Base-by-base conservation (phyloP, 2,329 filamentous ascomycete genomes). In the Fusarium burgessii region DNA sequence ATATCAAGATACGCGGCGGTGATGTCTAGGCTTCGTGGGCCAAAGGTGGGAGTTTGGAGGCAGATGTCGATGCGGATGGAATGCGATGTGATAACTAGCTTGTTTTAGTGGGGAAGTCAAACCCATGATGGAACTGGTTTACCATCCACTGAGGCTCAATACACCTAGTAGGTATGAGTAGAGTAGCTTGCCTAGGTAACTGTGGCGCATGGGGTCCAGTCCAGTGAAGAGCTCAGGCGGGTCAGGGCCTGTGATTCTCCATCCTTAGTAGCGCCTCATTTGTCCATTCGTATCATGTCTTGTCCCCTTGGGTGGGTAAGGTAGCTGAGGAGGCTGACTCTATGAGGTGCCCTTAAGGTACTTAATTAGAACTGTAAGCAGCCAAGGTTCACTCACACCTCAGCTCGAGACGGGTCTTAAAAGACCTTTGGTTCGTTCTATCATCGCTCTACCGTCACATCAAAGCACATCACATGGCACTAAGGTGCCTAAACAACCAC, bases 71-170 rank as follows among this genome's bases (percentile, higher is more conserved):
- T 25, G 61, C 27, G 20, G 38, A 20, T 40, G 45, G 57, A 56
- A 45, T 70, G 47, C 42, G 47, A 58, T 46, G 45, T 47, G 51
- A 42, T 51, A 42, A 51, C 10, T 62, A 38, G 32, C 45, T 51
- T 50, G 45, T 45, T 45, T 56, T 42, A 45, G 59, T 45, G 52
- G 43, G 58, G 41, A 49, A 38, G 47, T 58, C 20, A 35, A 23
- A 33, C 36, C 38, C 32, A 45, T 62, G 42, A 38, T 36, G 42
- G 36, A 40, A 18, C 15, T 23, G 23, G 23, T 4, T 23, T 23
- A 23, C 23, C 36, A 42, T 45, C 58, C 51, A 63, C 63, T 51
- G 66, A 68, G 66, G 63, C 63, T 68, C 58, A 68, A 50, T 11
- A 38, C n/a, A 35, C 17, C 14, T 29, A 29, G 14, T 29, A 29